A percentile compares a stretch with the other conserved stretches of the same genome.
These are phyloP conservation scores for Pyropia haitanensis DNA, from an alignment of 23 red algal genomes.

Conservation along the genomic window DNA sequence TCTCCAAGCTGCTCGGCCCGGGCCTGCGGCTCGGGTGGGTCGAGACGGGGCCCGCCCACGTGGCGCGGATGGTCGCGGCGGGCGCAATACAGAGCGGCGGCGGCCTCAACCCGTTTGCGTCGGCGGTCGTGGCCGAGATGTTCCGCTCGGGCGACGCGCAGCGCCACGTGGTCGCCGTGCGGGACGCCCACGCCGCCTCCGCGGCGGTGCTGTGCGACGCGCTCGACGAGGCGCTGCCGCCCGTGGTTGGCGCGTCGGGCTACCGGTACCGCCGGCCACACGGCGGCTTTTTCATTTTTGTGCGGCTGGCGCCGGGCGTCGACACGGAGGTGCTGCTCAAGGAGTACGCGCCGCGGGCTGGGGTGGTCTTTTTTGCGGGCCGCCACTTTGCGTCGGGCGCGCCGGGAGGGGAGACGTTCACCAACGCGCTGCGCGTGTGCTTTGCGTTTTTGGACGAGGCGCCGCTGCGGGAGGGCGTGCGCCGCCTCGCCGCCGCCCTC, in stretches of 20 bases:
- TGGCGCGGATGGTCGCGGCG: constrained; percentile 25
- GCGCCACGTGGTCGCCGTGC: constrained; percentile 22
- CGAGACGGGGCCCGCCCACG: constrained; percentile 21
- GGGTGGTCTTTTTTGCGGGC: constrained; percentile 68
- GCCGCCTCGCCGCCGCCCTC: constrained; percentile 41
- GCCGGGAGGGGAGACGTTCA: background rate
- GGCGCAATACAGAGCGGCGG: constrained; percentile 64
- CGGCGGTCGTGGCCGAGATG: constrained; percentile 56
- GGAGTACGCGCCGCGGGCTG: constrained; percentile 12
- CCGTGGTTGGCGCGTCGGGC: constrained; percentile 10
- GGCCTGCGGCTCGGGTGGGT: constrained; percentile 81
- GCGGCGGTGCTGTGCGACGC: constrained; percentile 24
- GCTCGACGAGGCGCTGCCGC: constrained; percentile 36
- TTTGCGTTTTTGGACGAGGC: constrained; percentile 53
- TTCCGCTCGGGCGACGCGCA: constrained; percentile 29
- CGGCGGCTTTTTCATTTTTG: constrained; percentile 74
- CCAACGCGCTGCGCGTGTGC: constrained; percentile 45
- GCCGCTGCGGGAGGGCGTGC: constrained; percentile 36
- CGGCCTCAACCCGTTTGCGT: constrained; percentile 63
- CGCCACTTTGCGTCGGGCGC: constrained; percentile 27
- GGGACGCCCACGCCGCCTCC: constrained; percentile 14
- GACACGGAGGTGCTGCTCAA: constrained; percentile 41
- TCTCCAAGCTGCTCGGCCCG: constrained; percentile 77
- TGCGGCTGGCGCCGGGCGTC: constrained; percentile 30
- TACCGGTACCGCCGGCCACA: constrained; percentile 19